A percentile compares a stretch with the other conserved stretches of the same genome.
Conservation (phyloP, 2,329 filamentous ascomycete genomes). For the Sporothrix euskadiensis region DNA sequence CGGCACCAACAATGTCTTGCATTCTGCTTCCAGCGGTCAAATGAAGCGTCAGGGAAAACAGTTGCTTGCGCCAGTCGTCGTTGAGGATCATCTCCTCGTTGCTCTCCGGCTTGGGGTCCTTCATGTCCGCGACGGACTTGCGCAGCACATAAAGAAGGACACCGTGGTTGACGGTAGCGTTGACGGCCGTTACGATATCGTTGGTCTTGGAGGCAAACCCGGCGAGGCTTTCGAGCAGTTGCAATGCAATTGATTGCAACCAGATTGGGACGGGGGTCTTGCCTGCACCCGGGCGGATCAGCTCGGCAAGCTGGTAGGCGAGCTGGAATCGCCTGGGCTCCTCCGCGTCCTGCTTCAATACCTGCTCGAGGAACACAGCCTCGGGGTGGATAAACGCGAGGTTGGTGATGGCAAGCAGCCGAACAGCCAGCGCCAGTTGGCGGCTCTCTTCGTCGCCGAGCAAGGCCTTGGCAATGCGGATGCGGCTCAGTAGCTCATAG, state of each 20-base stretch:
- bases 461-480: constrained; percentile 82
- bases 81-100: constrained; percentile 64
- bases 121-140: constrained; percentile 84
- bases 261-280: constrained; percentile 62
- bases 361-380: constrained; percentile 76
- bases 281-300: constrained; percentile 79
- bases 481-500: constrained; percentile 82
- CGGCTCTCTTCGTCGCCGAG: constrained; percentile 64
- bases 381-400: constrained; percentile 87
- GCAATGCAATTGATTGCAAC: constrained; percentile 79
- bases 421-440: constrained; percentile 74
- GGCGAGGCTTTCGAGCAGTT: constrained; percentile 80
- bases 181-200: constrained; percentile 87
- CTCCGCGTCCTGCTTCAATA: constrained; percentile 84
- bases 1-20: constrained; percentile 82
- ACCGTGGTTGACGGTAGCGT: constrained; percentile 93
- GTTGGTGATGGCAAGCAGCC: constrained; percentile 85
- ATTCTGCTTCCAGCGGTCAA: constrained; percentile 74
- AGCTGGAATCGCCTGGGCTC: constrained; percentile 87
- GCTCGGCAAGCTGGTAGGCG: constrained; percentile 85
- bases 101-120: constrained; percentile 56
- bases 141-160: constrained; percentile 90
- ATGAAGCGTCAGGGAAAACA: constrained; percentile 84
- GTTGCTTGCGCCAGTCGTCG: constrained; percentile 85
- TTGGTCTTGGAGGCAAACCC: constrained; percentile 72